Conservation (phyloP, 225 moss, liverwort and hornwort species). For the Polytrichum formosum region DNA sequence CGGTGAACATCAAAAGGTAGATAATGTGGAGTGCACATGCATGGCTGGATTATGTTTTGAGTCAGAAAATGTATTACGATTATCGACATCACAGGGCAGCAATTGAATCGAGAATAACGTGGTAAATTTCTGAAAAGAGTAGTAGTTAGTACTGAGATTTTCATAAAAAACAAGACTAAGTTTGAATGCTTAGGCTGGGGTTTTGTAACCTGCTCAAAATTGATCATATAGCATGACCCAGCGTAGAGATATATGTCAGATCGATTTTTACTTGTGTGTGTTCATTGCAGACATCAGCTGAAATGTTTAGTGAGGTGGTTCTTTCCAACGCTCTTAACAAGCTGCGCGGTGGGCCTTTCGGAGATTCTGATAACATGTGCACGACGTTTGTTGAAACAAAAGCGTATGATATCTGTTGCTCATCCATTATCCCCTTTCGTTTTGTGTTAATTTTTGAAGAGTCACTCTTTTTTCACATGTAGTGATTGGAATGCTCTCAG, state of each 20-base stretch:
- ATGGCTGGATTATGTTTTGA: too few species aligned
- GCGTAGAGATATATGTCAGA: too few species aligned
- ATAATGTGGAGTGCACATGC: background rate
- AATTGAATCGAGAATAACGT: too few species aligned
- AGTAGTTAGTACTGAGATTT: background rate
- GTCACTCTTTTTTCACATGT: background rate
- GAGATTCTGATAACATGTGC: conserved; percentile 60
- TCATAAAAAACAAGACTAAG: background rate
- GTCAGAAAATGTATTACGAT: too few species aligned
- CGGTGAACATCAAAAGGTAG: conserved; percentile 90
- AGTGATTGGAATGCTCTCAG: too few species aligned
- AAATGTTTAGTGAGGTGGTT: conserved; percentile 91
- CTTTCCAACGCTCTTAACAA: conserved; percentile 76
- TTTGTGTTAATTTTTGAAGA: too few species aligned
- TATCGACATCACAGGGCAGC: too few species aligned
- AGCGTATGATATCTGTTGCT: conserved; percentile 44
- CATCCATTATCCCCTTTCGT: too few species aligned
- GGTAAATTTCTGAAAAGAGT: too few species aligned
- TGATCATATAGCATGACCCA: too few species aligned
- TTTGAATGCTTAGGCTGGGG: too few species aligned
- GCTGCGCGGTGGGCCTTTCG: conserved; percentile 58
- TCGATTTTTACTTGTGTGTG: conserved; percentile 2
- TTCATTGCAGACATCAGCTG: conserved; percentile 75
- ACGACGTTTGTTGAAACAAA: conserved; percentile 84
- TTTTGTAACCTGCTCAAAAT: too few species aligned